Evolutionary conservation across 73 alveolate genomes (phyloP).

Genomic region (Paraurostyla sp.): DNA sequence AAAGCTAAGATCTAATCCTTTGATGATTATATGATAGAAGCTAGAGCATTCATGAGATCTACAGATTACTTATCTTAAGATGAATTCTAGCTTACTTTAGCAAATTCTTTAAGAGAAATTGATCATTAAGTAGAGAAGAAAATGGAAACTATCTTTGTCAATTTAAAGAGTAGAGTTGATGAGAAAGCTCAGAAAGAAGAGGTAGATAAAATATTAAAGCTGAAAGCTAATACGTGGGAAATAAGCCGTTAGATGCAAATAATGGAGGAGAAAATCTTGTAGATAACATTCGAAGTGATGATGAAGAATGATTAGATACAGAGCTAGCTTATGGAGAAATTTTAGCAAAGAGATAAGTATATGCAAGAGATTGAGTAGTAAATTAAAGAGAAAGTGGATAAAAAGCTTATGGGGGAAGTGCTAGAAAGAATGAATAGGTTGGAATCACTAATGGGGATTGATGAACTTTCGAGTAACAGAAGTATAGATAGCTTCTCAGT

Average conservation of each 20-base stretch:
- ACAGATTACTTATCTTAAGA: slow-evolving; percentile 8
- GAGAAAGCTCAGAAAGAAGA: slow-evolving; percentile 21
- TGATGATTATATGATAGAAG: slow-evolving; percentile 36
- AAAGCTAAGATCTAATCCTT: neutral
- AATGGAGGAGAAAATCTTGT: neutral
- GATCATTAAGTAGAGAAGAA: neutral
- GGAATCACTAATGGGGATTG: slow-evolving; percentile 13
- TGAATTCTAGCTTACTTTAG: neutral
- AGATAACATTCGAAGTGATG: neutral
- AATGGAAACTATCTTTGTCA: slow-evolving; percentile 7
- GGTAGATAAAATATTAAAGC: neutral
- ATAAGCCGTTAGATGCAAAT: neutral
- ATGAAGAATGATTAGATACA: neutral
- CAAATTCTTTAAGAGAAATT: neutral
- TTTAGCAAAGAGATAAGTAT: neutral
- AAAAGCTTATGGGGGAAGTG: slow-evolving; percentile 21
- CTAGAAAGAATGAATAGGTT: slow-evolving; percentile 17
- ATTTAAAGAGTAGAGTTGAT: slow-evolving; percentile 22
- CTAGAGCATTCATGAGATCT: slow-evolving; percentile 7
- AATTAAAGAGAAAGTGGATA: slow-evolving; percentile 6
- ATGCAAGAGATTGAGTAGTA: neutral
- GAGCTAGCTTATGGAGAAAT: neutral
- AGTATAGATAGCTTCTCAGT: neutral
- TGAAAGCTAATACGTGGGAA: neutral
- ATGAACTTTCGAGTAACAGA: slow-evolving; percentile 19